Conservation (phyloP, 176 grass and related monocot species). For the Aegilops sharonensis region DNA sequence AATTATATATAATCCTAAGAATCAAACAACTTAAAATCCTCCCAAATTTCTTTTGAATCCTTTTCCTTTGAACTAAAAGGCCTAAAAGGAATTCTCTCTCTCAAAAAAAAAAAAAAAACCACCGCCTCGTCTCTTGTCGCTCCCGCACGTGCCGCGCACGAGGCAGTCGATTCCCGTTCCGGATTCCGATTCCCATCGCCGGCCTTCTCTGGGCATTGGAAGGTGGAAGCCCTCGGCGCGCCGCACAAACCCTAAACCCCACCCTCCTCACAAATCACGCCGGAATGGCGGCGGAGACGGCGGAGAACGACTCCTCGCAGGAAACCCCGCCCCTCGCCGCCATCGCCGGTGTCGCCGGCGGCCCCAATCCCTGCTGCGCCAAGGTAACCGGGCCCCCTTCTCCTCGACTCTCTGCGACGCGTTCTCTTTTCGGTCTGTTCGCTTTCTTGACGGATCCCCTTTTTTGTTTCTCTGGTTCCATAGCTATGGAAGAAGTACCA, state of each 20-base stretch:
- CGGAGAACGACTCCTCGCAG: conserved; percentile 1
- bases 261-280: background rate
- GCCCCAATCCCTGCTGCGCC: conserved; percentile 63
- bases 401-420: background rate
- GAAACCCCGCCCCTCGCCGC: background rate
- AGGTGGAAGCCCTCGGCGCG: background rate
- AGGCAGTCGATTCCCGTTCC: background rate
- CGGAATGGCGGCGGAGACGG: conserved; percentile 38
- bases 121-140: too few relatives aligned
- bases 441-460: background rate
- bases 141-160: background rate
- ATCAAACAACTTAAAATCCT: too few relatives aligned
- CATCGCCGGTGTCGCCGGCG: background rate
- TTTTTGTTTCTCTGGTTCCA: background rate
- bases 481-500: conserved; percentile 74
- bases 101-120: too few relatives aligned
- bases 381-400: conserved; percentile 36
- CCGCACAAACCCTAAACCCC: conserved; percentile 36
- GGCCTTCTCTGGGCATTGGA: background rate
- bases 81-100: too few relatives aligned
- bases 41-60: too few relatives aligned
- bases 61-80: too few relatives aligned
- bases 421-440: background rate
- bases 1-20: too few relatives aligned
- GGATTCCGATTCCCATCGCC: background rate